phyloP scores from a whole-genome alignment of 345 rosid genomes.

The Fremontodendron californicum region DNA sequence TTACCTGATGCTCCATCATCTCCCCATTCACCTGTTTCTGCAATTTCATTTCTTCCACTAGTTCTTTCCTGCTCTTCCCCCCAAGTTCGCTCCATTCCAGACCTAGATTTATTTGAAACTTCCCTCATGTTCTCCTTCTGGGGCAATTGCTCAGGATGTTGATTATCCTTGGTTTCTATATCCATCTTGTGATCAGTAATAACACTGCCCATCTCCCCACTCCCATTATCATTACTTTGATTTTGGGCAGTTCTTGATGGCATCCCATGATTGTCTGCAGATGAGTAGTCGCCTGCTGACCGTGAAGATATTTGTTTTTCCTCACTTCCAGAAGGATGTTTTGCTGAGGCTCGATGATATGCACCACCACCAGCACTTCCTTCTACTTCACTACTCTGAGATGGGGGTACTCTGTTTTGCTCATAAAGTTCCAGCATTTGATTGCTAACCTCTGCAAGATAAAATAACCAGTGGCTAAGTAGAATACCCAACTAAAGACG shows the following conservation, averaged over 20 bases:
- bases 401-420: conserved; percentile 52
- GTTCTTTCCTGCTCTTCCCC: conserved; percentile 47
- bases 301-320: conserved; percentile 50
- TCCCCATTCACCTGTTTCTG: conserved; percentile 50
- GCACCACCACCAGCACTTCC: conserved; percentile 72
- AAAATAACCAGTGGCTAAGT: conserved; percentile 1
- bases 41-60: conserved; percentile 32
- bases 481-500: background rate
- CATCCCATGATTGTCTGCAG: conserved; percentile 44
- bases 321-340: conserved; percentile 40
- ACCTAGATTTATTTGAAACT: conserved; percentile 34
- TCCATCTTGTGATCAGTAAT: conserved; percentile 63
- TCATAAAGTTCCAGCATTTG: conserved; percentile 74
- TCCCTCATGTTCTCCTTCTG: conserved; percentile 42
- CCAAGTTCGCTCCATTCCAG: conserved; percentile 37
- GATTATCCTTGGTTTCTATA: conserved; percentile 39
- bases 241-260: conserved; percentile 37
- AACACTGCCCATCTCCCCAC: conserved; percentile 68
- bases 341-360: conserved; percentile 39
- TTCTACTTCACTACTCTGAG: conserved; percentile 64
- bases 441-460: conserved; percentile 66
- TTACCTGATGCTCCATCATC: conserved; percentile 40
- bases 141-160: conserved; percentile 32
- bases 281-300: conserved; percentile 38
- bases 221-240: conserved; percentile 57